These are phyloP conservation scores for Dictyostelium purpureum DNA, from an alignment of 78 protist species.

Conservation along the genomic window DNA sequence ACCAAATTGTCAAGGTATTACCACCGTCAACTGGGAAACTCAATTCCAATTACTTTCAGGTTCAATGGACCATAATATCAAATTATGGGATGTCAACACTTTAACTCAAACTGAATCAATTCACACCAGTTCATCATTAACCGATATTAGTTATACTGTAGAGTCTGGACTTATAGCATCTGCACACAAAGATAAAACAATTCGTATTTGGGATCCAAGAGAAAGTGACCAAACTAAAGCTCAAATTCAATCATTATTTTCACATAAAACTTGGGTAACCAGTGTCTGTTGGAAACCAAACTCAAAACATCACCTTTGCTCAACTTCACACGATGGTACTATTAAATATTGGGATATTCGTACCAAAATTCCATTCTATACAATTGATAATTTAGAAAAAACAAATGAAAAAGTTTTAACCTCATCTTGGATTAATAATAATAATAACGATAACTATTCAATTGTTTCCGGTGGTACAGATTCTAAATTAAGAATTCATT, in stretches of 20 bases:
- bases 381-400: constrained; percentile 7
- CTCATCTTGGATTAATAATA: background rate
- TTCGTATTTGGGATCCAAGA: constrained; percentile 83
- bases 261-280: constrained; percentile 75
- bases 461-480: constrained; percentile 74
- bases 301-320: background rate
- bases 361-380: constrained; percentile 53
- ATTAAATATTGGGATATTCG: constrained; percentile 85
- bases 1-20: constrained; percentile 61
- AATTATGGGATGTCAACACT: constrained; percentile 73
- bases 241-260: constrained; percentile 28
- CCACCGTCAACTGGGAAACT: constrained; percentile 62
- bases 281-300: constrained; percentile 65
- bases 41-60: constrained; percentile 63
- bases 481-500: constrained; percentile 55
- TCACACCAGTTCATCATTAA: background rate
- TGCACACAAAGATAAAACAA: constrained; percentile 64
- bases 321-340: constrained; percentile 76
- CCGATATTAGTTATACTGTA: constrained; percentile 12
- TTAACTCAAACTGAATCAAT: constrained; percentile 25
- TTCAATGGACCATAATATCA: constrained; percentile 62
- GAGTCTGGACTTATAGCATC: constrained; percentile 54
- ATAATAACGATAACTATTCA: background rate
- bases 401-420: constrained; percentile 47
- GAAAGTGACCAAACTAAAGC: background rate